Percentiles rank a stretch among this genome's conserved stretches.
Evolutionary conservation across 345 rosid genomes (phyloP).

Genomic region (Syzygium oleosum): DNA sequence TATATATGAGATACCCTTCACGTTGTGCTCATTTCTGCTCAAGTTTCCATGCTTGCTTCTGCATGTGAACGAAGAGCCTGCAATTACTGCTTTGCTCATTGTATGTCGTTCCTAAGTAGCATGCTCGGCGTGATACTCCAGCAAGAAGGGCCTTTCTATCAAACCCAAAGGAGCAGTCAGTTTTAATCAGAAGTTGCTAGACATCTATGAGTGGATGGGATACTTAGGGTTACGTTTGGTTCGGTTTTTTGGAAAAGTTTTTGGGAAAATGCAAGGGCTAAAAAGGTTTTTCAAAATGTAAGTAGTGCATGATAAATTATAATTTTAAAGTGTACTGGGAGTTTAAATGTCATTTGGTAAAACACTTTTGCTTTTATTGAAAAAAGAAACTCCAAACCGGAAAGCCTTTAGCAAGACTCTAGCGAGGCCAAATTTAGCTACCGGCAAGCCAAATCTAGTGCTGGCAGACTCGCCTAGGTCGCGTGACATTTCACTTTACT

Average conservation of each 20-base stretch:
- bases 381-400: too few relatives aligned
- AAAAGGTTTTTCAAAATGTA: too few relatives aligned
- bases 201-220: neutral
- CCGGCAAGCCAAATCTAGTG: too few relatives aligned
- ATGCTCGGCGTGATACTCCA: neutral
- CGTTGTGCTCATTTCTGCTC: neutral
- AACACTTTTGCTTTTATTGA: too few relatives aligned
- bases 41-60: neutral
- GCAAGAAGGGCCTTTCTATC: neutral
- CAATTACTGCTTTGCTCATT: neutral
- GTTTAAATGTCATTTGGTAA: too few relatives aligned
- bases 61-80: neutral
- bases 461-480: accelerated
- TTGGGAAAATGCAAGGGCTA: too few relatives aligned
- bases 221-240: neutral
- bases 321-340: too few relatives aligned
- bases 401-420: too few relatives aligned
- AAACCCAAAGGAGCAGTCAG: neutral
- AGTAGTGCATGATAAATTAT: too few relatives aligned
- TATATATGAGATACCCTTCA: neutral
- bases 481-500: neutral
- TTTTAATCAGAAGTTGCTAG: neutral
- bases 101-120: neutral
- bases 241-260: too few relatives aligned
- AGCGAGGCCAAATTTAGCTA: too few relatives aligned